phyloP scores from a whole-genome alignment of 352 stramenopile genomes.

The Lagenidium giganteum region DNA sequence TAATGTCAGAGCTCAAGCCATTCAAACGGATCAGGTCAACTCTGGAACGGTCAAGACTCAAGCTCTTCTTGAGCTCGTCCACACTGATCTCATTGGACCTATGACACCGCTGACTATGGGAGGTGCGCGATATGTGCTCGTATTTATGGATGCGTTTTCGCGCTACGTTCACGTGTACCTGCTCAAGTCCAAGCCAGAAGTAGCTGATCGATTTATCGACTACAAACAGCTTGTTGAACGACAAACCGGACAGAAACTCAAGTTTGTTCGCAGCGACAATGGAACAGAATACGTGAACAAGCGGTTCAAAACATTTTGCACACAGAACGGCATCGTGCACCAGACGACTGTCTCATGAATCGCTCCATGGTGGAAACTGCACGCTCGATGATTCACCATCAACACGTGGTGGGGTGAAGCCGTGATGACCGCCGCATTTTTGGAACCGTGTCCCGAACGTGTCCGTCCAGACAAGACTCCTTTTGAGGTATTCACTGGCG shows the following conservation, averaged over 20 bases:
- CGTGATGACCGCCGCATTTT: no score
- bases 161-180: constrained; percentile 6
- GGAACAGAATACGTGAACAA: constrained; percentile 10
- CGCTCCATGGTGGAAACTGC: constrained; percentile 8
- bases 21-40: no score
- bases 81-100: constrained; percentile 15
- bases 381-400: constrained; percentile 12
- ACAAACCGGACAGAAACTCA: constrained; percentile 6
- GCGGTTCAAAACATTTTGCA: constrained; percentile 6
- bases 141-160: constrained; percentile 18
- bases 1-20: no score
- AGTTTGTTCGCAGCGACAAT: constrained; percentile 16
- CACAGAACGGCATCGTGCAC: constrained; percentile 7
- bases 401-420: constrained; percentile 7
- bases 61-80: constrained; percentile 2
- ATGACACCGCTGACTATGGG: constrained; percentile 6
- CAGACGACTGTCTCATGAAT: constrained; percentile 17
- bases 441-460: no score
- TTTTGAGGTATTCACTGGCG: no score
- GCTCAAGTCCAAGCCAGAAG: constrained; percentile 1
- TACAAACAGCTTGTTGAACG: constrained; percentile 5
- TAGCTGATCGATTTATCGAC: constrained; percentile 2
- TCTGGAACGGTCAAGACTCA: constrained; percentile 9
- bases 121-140: constrained; percentile 11
- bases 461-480: no score